Evolutionary conservation across 2,329 filamentous ascomycete genomes (phyloP).

Genomic region (Diaporthe vaccinii): DNA sequence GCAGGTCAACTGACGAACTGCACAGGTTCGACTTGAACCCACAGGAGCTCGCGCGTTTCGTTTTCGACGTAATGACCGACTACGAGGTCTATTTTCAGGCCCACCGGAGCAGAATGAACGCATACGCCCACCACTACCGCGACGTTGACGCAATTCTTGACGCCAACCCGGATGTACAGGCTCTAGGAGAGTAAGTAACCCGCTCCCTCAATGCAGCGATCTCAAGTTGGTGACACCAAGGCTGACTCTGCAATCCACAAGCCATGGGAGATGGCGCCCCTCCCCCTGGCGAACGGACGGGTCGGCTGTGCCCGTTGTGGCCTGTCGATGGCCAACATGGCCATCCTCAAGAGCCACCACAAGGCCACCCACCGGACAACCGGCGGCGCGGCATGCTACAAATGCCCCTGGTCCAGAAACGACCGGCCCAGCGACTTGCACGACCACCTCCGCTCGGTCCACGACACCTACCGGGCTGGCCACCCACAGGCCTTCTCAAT

Average conservation of each 20-base stretch:
- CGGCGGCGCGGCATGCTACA: background rate
- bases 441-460: background rate
- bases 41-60: background rate
- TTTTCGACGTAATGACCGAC: background rate
- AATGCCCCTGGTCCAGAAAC: background rate
- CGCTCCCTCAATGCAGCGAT: rapidly evolving
- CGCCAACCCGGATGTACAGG: background rate
- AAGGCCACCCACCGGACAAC: background rate
- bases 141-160: background rate
- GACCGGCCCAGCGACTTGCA: background rate
- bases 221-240: background rate
- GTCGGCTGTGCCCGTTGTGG: background rate
- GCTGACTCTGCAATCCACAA: background rate
- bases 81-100: background rate
- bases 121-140: background rate
- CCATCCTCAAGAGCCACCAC: background rate
- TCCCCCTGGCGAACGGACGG: background rate
- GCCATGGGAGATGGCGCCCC: background rate
- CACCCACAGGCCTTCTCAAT: background rate
- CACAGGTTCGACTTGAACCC: background rate
- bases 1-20: background rate
- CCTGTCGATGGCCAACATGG: background rate
- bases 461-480: background rate
- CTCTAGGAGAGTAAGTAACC: background rate
- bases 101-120: background rate